phyloP scores from a whole-genome alignment of 2,329 filamentous ascomycete genomes.

The Coniella lustricola region DNA sequence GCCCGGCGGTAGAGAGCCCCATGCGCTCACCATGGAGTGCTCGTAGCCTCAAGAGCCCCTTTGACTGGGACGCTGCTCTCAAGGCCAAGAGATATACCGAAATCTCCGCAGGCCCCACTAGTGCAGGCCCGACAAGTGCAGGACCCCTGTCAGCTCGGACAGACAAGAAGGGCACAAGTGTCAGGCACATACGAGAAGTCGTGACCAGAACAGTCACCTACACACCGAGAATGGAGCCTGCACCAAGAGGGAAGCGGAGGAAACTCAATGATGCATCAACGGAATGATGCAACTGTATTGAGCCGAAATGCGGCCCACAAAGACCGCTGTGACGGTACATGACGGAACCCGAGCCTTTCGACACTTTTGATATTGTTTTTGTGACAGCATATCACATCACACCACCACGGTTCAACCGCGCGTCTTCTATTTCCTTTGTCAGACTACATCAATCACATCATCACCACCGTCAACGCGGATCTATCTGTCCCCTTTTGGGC shows the following conservation, averaged over 20 bases:
- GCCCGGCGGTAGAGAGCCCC: constrained; percentile 64
- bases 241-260: constrained; percentile 87
- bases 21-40: constrained; percentile 71
- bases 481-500: too few species aligned
- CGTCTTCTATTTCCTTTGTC: background rate
- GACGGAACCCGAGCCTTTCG: background rate
- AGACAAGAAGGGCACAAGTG: constrained; percentile 47
- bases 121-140: constrained; percentile 3
- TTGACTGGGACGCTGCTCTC: constrained; percentile 70
- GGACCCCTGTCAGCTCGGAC: constrained; percentile 32
- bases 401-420: too few species aligned
- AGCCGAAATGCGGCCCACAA: too few species aligned
- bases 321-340: too few species aligned
- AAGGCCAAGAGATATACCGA: constrained; percentile 59
- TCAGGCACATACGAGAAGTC: constrained; percentile 74
- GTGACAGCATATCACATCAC: background rate
- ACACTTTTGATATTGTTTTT: background rate
- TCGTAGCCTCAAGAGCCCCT: constrained; percentile 58
- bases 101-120: constrained; percentile 33
- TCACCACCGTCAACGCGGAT: background rate
- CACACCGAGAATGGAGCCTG: constrained; percentile 77
- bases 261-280: constrained; percentile 39
- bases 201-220: constrained; percentile 93
- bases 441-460: background rate
- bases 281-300: background rate